Evolutionary conservation across 306 rosid species (phyloP).

Genomic region (Cucumis hystrix): DNA sequence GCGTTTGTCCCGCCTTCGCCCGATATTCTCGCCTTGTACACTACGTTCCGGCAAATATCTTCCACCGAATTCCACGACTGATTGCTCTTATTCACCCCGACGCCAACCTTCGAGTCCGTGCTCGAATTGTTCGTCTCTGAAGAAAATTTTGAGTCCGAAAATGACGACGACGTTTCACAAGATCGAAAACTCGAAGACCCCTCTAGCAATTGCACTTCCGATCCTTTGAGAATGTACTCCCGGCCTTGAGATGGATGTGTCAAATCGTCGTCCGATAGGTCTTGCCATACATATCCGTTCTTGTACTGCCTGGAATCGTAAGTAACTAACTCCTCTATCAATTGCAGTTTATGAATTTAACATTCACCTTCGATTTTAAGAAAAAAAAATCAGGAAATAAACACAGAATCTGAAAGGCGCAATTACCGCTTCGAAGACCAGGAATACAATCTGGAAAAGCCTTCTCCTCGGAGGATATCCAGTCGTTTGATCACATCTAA

Average conservation of each 20-base stretch:
- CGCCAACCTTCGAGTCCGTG: constrained; percentile 18
- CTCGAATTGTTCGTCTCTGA: constrained; percentile 29
- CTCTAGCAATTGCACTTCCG: constrained; percentile 19
- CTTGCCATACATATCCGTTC: constrained; percentile 70
- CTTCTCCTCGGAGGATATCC: constrained; percentile 41
- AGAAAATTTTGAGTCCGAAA: constrained; percentile 28
- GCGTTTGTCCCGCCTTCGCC: constrained; percentile 20
- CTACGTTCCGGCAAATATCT: constrained; percentile 15
- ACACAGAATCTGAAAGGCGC: background rate
- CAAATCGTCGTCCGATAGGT: constrained; percentile 39
- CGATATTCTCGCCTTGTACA: constrained; percentile 22
- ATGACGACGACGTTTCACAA: constrained; percentile 26
- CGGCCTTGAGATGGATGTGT: constrained; percentile 43
- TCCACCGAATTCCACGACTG: constrained; percentile 16
- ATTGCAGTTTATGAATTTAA: background rate
- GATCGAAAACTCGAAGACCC: constrained; percentile 27
- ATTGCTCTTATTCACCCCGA: constrained; percentile 14
- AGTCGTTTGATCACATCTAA: constrained; percentile 47
- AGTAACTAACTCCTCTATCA: background rate
- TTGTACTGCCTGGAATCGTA: constrained; percentile 26
- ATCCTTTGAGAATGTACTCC: constrained; percentile 57
- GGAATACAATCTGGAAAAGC: constrained; percentile 34
- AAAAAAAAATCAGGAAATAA: background rate
- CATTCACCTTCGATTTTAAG: constrained; percentile 1
- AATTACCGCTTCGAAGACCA: constrained; percentile 53